phyloP scores from a whole-genome alignment of 352 stramenopile genomes.

The Phytophthora fragariaefolia region DNA sequence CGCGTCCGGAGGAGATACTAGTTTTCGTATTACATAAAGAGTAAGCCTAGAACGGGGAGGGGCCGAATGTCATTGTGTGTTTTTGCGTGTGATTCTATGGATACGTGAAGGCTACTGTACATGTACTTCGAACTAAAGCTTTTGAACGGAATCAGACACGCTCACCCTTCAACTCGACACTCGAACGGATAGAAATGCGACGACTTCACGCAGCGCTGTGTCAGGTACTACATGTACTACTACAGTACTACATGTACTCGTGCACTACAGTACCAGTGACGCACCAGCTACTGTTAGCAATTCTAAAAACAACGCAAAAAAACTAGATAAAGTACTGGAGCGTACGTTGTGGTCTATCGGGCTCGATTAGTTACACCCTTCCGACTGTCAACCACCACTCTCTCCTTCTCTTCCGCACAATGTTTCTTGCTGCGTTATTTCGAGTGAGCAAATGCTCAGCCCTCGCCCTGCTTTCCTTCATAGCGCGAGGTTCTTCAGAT shows the following conservation, averaged over 20 bases:
- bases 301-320: slow-evolving; percentile 1
- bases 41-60: slow-evolving; percentile 20
- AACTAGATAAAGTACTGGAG: slow-evolving; percentile 7
- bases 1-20: not conserved
- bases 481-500: slow-evolving; percentile 38
- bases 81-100: slow-evolving; percentile 8
- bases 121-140: too few relatives aligned
- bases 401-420: slow-evolving; percentile 33
- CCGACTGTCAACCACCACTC: slow-evolving; percentile 34
- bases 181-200: slow-evolving; percentile 17
- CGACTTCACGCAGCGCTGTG: not conserved
- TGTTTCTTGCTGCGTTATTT: slow-evolving; percentile 26
- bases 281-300: too few relatives aligned
- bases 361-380: slow-evolving; percentile 45
- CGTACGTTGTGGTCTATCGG: slow-evolving; percentile 39
- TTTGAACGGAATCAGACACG: slow-evolving; percentile 1
- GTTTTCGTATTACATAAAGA: slow-evolving; percentile 31
- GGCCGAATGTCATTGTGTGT: slow-evolving; percentile 28
- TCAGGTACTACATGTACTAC: too few relatives aligned
- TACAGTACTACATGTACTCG: too few relatives aligned
- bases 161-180: slow-evolving; percentile 18
- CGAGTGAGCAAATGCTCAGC: slow-evolving; percentile 29
- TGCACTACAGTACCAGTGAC: too few relatives aligned
- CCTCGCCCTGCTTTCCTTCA: slow-evolving; percentile 38
- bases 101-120: not conserved